Percentiles rank a stretch among this genome's conserved stretches.
Conservation (phyloP, 192 early-diverging fungal genomes). For the Coemansia sp. region DNA sequence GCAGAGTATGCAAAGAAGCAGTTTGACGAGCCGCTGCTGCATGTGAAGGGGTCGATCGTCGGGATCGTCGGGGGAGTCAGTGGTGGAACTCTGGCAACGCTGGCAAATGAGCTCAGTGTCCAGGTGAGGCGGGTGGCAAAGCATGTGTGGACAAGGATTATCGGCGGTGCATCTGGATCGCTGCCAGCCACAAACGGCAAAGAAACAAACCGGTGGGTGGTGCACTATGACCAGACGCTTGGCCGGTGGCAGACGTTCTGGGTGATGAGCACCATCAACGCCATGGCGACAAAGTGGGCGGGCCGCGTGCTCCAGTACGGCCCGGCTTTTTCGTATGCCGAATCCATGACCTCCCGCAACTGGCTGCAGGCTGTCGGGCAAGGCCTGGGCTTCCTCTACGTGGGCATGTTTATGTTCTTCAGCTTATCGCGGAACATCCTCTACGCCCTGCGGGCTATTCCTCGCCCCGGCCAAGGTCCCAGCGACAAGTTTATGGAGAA, state of each 20-base stretch:
- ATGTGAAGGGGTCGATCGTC: conserved; percentile 63
- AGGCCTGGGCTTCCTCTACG: conserved; percentile 40
- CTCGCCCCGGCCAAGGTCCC: conserved; percentile 70
- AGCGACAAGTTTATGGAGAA: conserved; percentile 57
- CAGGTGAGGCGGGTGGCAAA: conserved; percentile 8
- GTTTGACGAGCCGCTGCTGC: conserved; percentile 51
- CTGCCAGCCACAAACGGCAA: background rate
- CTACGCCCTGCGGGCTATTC: conserved; percentile 56
- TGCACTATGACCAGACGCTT: conserved; percentile 46
- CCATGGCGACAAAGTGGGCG: conserved; percentile 21
- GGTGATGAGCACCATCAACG: conserved; percentile 46
- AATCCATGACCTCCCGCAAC: conserved; percentile 57
- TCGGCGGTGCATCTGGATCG: background rate
- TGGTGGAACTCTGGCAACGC: conserved; percentile 65
- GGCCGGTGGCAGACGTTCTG: conserved; percentile 53
- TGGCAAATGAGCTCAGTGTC: conserved; percentile 23
- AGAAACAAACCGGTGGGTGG: conserved; percentile 13
- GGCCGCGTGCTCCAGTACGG: conserved; percentile 52
- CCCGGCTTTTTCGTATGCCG: conserved; percentile 58
- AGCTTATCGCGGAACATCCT: conserved; percentile 51
- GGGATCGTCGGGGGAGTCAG: conserved; percentile 57
- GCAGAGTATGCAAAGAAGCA: conserved; percentile 55
- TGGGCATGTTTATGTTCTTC: conserved; percentile 37
- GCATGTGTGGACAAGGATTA: background rate
- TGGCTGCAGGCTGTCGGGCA: conserved; percentile 49